Percentiles rank a stretch among this genome's conserved stretches.
These are phyloP conservation scores for Dactylis glomerata DNA, from an alignment of 176 grass and related monocot genomes.

Conservation along the genomic window DNA sequence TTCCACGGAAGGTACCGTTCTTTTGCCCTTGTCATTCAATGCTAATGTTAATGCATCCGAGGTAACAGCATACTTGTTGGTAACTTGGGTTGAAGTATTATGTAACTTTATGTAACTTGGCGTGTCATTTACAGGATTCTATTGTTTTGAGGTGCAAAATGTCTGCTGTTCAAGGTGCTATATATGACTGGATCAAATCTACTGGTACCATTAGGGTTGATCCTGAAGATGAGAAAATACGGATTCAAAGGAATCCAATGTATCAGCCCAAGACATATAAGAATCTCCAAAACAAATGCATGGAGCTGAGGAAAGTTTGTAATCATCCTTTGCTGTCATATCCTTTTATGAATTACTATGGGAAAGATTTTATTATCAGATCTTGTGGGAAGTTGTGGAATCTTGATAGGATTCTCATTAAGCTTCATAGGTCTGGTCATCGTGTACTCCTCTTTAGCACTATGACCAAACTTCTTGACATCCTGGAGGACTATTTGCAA, in stretches of 20 bases:
- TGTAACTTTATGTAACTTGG: too few relatives aligned
- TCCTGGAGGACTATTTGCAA: conserved; percentile 95
- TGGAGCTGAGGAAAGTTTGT: conserved; percentile 99
- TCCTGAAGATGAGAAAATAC: conserved; percentile 83
- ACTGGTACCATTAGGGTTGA: conserved; percentile 99
- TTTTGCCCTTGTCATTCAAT: conserved; percentile 17
- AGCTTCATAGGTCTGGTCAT: conserved; percentile 86
- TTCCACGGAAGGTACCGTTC: conserved; percentile 73
- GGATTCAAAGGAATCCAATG: conserved; percentile 73
- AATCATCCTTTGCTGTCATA: conserved; percentile 95
- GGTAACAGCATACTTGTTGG: not conserved
- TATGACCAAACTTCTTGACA: conserved; percentile 99
- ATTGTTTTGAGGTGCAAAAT: conserved; percentile 98
- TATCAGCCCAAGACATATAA: conserved; percentile 85
- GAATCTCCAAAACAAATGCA: conserved; percentile 99
- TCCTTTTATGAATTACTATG: conserved; percentile 69
- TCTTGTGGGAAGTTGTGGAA: conserved; percentile 99
- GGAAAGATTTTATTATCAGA: conserved; percentile 85
- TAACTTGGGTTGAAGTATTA: not conserved
- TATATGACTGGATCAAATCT: conserved; percentile 99
- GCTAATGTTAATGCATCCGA: not conserved
- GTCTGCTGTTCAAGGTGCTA: conserved; percentile 89
- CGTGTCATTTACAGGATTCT: conserved; percentile 52
- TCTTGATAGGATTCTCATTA: conserved; percentile 97
- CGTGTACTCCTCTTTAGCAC: conserved; percentile 98